Percentiles rank a stretch among this genome's conserved stretches.
Conservation (phyloP, 257 asterid species). For the Solanum tarijense region DNA sequence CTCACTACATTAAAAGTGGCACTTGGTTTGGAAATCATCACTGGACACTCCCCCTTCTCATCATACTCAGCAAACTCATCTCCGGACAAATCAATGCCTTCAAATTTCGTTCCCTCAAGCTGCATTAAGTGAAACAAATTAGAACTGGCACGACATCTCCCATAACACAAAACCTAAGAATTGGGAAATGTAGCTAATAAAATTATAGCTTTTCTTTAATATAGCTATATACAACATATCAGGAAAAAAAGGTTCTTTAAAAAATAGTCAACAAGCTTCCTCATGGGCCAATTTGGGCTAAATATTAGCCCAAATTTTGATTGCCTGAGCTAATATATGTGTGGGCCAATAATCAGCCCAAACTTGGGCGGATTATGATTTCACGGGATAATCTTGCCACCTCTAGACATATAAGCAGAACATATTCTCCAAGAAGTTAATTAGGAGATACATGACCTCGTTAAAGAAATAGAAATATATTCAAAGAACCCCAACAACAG, state of each 20-base stretch:
- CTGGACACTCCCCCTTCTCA: slow-evolving; percentile 88
- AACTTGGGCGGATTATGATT: neutral
- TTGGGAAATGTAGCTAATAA: neutral
- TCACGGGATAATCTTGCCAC: neutral
- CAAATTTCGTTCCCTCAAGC: slow-evolving; percentile 67
- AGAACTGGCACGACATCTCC: neutral
- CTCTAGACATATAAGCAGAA: neutral
- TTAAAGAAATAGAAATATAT: neutral
- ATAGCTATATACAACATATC: neutral
- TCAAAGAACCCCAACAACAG: neutral
- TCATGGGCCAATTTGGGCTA: neutral
- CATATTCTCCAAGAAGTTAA: neutral
- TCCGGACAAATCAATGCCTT: slow-evolving; percentile 57
- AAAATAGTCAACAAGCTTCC: neutral
- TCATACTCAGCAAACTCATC: slow-evolving; percentile 79
- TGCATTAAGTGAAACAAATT: slow-evolving; percentile 3
- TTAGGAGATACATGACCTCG: neutral
- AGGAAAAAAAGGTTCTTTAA: neutral
- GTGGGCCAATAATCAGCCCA: neutral
- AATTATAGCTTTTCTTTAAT: neutral
- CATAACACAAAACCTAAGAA: neutral
- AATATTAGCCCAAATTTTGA: neutral
- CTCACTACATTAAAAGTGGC: slow-evolving; percentile 49
- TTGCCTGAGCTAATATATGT: neutral
- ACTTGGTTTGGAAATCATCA: slow-evolving; percentile 71